Conservation (phyloP, 768 basidiomycete genomes). For the Naematelia aurantialba region DNA sequence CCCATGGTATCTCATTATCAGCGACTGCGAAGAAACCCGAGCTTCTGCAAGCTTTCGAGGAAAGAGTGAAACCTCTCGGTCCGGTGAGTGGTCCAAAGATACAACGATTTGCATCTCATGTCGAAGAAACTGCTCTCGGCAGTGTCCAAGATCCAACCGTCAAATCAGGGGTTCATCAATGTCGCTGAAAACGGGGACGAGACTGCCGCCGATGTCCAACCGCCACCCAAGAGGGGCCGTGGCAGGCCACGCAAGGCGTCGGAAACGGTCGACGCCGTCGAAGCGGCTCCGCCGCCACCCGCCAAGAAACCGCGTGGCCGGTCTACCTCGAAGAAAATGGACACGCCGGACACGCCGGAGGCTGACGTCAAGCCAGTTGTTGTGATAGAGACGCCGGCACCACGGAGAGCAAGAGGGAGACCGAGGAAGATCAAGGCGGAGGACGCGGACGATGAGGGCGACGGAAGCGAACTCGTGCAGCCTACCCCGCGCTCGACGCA, state of each 20-base stretch:
- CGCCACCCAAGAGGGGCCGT: slow-evolving; percentile 9
- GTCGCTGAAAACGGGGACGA: slow-evolving; percentile 31
- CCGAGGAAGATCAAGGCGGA: too few species aligned
- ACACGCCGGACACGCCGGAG: too few species aligned
- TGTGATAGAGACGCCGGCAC: too few species aligned
- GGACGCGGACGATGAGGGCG: too few species aligned
- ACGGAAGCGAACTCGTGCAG: too few species aligned
- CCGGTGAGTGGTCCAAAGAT: slow-evolving; percentile 19
- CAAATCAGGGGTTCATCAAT: slow-evolving; percentile 28
- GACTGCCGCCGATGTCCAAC: background rate
- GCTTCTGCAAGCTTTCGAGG: slow-evolving; percentile 36
- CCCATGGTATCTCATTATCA: slow-evolving; percentile 26
- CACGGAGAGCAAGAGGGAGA: too few species aligned
- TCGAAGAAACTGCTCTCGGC: slow-evolving; percentile 14
- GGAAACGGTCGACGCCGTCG: background rate
- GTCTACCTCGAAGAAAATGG: too few species aligned
- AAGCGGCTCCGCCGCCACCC: background rate
- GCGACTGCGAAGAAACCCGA: slow-evolving; percentile 44
- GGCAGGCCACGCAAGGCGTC: slow-evolving; percentile 14
- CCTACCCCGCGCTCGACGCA: too few species aligned
- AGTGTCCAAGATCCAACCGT: slow-evolving; percentile 21
- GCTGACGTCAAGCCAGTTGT: slow-evolving; percentile 18
- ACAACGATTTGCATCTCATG: background rate
- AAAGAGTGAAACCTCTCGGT: slow-evolving; percentile 32
- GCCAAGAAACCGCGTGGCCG: too few species aligned